Conservation (phyloP, 768 basidiomycete genomes). For the Tricholoma terreum region DNA sequence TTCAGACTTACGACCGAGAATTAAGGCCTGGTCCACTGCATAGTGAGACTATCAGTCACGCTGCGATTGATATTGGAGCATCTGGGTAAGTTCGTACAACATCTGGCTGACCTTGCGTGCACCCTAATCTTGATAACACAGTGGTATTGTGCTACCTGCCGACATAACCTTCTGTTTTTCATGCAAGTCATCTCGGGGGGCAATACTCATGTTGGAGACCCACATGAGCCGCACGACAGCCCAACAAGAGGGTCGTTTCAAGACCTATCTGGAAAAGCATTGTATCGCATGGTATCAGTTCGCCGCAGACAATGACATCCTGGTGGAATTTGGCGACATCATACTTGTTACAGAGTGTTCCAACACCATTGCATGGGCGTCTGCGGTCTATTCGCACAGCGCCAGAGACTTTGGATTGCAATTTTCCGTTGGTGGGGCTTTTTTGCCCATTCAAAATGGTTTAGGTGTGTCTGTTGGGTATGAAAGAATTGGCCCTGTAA, state of each 20-base stretch:
- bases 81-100: neutral
- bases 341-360: constrained; percentile 12
- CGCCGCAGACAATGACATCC: neutral
- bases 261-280: neutral
- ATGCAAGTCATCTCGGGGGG: neutral
- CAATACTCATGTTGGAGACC: neutral
- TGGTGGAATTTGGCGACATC: constrained; percentile 13
- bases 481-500: constrained; percentile 5
- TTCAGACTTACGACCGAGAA: neutral
- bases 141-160: neutral
- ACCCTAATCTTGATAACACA: too few relatives aligned
- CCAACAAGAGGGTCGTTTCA: neutral
- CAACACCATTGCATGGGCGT: constrained; percentile 1
- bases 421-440: constrained; percentile 7
- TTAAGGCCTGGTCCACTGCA: neutral
- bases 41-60: neutral
- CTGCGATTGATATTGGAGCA: neutral
- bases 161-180: neutral
- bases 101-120: too few relatives aligned
- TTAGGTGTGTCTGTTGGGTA: neutral
- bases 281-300: constrained; percentile 11
- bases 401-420: neutral
- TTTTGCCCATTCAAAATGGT: neutral
- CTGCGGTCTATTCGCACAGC: neutral
- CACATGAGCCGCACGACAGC: neutral